Base-by-base conservation (phyloP, 148 eudicot species). In the Rhododendron ovatum region DNA sequence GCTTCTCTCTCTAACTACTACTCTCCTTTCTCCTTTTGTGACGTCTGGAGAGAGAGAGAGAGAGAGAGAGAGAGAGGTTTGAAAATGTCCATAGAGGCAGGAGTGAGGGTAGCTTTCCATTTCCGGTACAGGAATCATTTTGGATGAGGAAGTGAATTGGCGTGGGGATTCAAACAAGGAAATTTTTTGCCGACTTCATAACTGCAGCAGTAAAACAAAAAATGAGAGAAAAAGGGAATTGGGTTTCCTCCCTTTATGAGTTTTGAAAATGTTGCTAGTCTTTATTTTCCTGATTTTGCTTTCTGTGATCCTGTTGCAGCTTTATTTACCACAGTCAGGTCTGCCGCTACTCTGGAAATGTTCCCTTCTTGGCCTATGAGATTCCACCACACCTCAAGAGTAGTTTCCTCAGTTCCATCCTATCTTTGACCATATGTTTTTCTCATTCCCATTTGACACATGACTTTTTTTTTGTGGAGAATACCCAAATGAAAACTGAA, bases 291-390 rank as follows among this genome's bases (percentile, higher is more conserved):
- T 41, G 80, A 83, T 87, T 20, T 88, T 86, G 91, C 57, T 89
- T 83, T 85, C 39, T 74, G 82, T 86, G 86, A 86, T 84, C 89
- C 61, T 88, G 73, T 88, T 81, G 96, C 98, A 97, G 99, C 98
- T 93, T 97, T 95, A 92, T 93, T 86, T 91, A 87, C 91, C 89
- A 88, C 91, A 85, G 81, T 84, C 74, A 97, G 92, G 87, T 94
- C 98, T 76, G 47, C 50, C 20, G 50, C 99, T 43, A 97, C 99
- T 83, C 93, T 97, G 93, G 99, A 97, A 78, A 97, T 97, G 98
- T 97, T 97, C 92, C 98, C 99, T 93, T 93, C 99, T 79, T 97
- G 98, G 99, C 92, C 76, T 71, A 35, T 93, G 91, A 97, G 94
- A 92, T 91, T 90, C 90, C 95, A 93, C 75, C 94, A 94, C 47